Base-by-base conservation (phyloP, 768 basidiomycete species). In the Russula compacta region DNA sequence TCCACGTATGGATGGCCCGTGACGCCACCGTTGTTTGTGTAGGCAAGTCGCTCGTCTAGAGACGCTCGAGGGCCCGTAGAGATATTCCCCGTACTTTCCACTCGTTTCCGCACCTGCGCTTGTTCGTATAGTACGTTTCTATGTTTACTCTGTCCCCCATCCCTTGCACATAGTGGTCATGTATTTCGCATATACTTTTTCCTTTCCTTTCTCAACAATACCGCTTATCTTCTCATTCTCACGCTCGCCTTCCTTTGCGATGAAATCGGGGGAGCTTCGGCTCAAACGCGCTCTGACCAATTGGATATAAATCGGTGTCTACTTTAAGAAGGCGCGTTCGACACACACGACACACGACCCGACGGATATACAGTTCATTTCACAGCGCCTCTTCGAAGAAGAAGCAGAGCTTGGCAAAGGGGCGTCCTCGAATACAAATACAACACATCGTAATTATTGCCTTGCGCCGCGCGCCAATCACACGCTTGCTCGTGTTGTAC, bases 11-110 rank as follows among this genome's bases (percentile, higher is more conserved):
- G 8, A 29, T 7, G 14, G 24, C 12, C 17, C 8, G 44, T 48
- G 33, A 29, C 35, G 10, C 14, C 24, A 3, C 6, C 10, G 15
- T 42, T 53, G 24, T 6, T 29, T 15, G 19, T 19, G 8, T 44
- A 66, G 65, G 40, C 65, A 66, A 51, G 64, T 66, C 33, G 63
- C 63, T 17, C 64, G 63, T 21, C 56, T 66, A 14, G 65, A 66
- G 56, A 55, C 63, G 50, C 63, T 60, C 35, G 65, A 66, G 42
- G 53, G 59, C 29, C 40, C 56, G 7, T 58, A 54, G 53, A 33
- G 32, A 6, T 14, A 11, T 6, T 29, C 14, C 29, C 32, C 24
- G 17, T 44, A 11, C 54, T 21, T 32, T 36, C 21, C n/a, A 32
- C 12, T 40, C 11, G 17, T 19, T 9, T 15, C 10, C 19, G 21